phyloP scores from a whole-genome alignment of 371 early-diverging fungal species.

The Mucor racemosus region DNA sequence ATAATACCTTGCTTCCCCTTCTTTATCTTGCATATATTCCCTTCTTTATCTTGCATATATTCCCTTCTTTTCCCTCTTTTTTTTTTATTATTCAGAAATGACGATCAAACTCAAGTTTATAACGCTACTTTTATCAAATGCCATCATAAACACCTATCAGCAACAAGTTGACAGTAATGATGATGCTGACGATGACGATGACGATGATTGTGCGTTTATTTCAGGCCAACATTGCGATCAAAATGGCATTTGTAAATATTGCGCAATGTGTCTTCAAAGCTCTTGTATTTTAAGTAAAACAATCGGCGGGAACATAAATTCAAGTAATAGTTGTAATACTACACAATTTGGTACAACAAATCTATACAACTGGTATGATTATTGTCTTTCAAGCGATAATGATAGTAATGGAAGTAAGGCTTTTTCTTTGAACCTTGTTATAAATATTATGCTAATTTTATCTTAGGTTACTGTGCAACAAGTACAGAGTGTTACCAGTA shows the following conservation, averaged over 20 bases:
- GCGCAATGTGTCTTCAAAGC: conserved; percentile 52
- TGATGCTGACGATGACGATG: conserved; percentile 28
- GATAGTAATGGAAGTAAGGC: conserved; percentile 37
- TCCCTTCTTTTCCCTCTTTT: conserved; percentile 16
- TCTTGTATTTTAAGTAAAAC: conserved; percentile 43
- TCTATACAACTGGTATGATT: conserved; percentile 45
- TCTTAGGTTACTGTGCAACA: conserved; percentile 45
- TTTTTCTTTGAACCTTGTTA: background rate
- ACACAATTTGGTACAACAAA: conserved; percentile 36
- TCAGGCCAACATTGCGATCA: conserved; percentile 41
- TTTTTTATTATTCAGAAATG: background rate
- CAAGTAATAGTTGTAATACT: conserved; percentile 26
- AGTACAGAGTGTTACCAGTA: conserved; percentile 49
- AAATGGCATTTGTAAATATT: conserved; percentile 51
- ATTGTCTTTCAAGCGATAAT: conserved; percentile 46
- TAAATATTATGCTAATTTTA: background rate
- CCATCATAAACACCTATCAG: conserved; percentile 1
- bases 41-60: background rate
- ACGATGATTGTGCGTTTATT: conserved; percentile 39
- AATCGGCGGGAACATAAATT: conserved; percentile 8
- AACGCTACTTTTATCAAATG: background rate
- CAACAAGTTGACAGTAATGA: conserved; percentile 1
- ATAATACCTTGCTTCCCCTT: background rate
- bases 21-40: background rate
- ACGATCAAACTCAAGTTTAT: background rate